Evolutionary conservation across 1,284 basidiomycete species (phyloP).

Genomic region (Tilletia horrida): DNA sequence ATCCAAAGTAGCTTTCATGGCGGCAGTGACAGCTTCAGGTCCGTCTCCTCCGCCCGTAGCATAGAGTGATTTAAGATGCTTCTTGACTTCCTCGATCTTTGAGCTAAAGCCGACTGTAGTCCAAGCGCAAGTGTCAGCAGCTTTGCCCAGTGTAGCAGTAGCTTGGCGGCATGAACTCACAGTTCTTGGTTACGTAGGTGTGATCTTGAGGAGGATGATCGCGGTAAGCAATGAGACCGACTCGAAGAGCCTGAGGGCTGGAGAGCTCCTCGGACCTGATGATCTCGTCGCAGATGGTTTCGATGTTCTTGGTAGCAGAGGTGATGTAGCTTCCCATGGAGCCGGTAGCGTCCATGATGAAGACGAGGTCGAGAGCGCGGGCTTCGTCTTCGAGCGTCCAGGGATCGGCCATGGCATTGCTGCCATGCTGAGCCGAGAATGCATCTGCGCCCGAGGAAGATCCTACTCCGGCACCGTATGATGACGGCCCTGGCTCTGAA

Average conservation of each 20-base stretch:
- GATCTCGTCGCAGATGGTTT: slow-evolving; percentile 91
- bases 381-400: slow-evolving; percentile 21
- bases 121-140: neutral
- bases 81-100: slow-evolving; percentile 80
- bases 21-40: slow-evolving; percentile 95
- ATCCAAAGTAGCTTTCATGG: slow-evolving; percentile 68
- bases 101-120: slow-evolving; percentile 81
- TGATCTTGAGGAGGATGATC: slow-evolving; percentile 53
- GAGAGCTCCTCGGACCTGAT: slow-evolving; percentile 88
- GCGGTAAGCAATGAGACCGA: slow-evolving; percentile 64
- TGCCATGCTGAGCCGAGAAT: neutral
- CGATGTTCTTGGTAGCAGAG: slow-evolving; percentile 90
- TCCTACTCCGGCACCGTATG: slow-evolving; percentile 16
- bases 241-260: slow-evolving; percentile 71
- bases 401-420: neutral
- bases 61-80: slow-evolving; percentile 76
- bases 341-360: slow-evolving; percentile 54
- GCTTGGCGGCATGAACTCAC: slow-evolving; percentile 16
- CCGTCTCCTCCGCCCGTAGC: slow-evolving; percentile 94
- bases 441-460: slow-evolving; percentile 21
- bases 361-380: slow-evolving; percentile 49
- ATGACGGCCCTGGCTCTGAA: slow-evolving; percentile 16
- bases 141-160: neutral
- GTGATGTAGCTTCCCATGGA: slow-evolving; percentile 51
- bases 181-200: slow-evolving; percentile 71